Conservation (phyloP, 805 yeast genomes). For the Suhomyces xylopsoci region DNA sequence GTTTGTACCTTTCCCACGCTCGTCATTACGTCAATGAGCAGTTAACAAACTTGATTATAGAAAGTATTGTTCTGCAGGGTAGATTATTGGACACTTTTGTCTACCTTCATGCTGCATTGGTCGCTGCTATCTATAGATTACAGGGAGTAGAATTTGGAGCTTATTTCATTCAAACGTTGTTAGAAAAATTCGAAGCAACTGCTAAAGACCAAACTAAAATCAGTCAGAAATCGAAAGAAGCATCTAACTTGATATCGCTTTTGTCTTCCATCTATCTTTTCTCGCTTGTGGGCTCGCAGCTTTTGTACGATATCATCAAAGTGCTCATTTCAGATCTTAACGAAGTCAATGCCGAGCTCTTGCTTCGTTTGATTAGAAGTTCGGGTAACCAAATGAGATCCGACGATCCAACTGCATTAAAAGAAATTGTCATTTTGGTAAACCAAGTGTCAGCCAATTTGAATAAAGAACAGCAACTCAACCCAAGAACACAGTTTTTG, state of each 20-base stretch:
- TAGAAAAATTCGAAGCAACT: conserved; percentile 60
- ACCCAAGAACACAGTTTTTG: conserved; percentile 73
- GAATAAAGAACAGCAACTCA: conserved; percentile 31
- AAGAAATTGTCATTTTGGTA: conserved; percentile 65
- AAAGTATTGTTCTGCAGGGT: conserved; percentile 60
- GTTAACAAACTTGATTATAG: conserved; percentile 59
- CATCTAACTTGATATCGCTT: conserved; percentile 67
- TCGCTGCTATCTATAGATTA: conserved; percentile 68
- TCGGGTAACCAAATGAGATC: conserved; percentile 83
- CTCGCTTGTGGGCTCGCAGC: conserved; percentile 67
- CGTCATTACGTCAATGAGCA: conserved; percentile 76
- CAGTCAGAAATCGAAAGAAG: conserved; percentile 39
- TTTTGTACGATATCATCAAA: conserved; percentile 74
- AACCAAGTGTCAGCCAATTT: conserved; percentile 45
- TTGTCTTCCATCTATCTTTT: conserved; percentile 75
- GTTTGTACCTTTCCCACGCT: conserved; percentile 62
- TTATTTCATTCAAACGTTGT: conserved; percentile 68
- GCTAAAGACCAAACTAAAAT: conserved; percentile 21
- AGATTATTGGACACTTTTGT: conserved; percentile 76
- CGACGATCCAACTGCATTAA: conserved; percentile 85
- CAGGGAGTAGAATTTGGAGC: conserved; percentile 94
- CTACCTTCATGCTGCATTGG: conserved; percentile 72
- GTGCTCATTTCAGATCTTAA: conserved; percentile 51
- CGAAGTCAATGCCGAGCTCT: conserved; percentile 73
- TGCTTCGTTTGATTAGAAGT: conserved; percentile 66